A percentile compares a stretch with the other conserved stretches of the same genome.
phyloP scores from a whole-genome alignment of 306 rosid species.

The Acacia acuminata region DNA sequence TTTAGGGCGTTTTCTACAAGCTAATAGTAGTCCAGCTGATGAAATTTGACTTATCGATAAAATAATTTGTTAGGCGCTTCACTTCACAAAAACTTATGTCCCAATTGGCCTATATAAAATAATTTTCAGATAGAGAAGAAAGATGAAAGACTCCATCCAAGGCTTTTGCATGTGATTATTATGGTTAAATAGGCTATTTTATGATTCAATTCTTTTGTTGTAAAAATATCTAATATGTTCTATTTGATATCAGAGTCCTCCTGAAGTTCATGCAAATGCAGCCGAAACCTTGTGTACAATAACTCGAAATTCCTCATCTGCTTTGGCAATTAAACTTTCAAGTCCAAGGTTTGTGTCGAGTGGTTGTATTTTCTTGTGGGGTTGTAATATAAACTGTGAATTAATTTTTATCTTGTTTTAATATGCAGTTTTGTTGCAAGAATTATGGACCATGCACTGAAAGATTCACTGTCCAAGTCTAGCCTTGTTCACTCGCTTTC shows the following conservation, averaged over 20 bases:
- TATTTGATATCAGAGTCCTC: conserved; percentile 62
- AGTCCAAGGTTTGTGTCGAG: conserved; percentile 79
- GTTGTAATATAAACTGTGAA: not conserved
- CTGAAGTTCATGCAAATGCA: conserved; percentile 95
- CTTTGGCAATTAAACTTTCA: conserved; percentile 84
- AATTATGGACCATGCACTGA: conserved; percentile 80
- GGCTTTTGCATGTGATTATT: conserved; percentile 1
- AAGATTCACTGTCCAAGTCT: conserved; percentile 79
- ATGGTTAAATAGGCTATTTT: conserved; percentile 19
- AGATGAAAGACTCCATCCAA: not conserved
- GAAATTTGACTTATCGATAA: conserved; percentile 17
- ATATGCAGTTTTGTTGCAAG: conserved; percentile 83
- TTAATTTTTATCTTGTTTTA: conserved; percentile 15
- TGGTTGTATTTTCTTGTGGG: not conserved
- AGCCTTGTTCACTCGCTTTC: conserved; percentile 86
- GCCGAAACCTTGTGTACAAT: conserved; percentile 93
- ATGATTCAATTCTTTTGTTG: conserved; percentile 4
- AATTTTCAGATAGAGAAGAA: not conserved
- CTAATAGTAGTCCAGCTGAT: not conserved
- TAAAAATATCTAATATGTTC: conserved; percentile 17
- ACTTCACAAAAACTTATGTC: not conserved
- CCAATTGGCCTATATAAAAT: not conserved
- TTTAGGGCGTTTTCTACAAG: not conserved
- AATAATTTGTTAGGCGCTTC: not conserved
- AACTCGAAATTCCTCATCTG: conserved; percentile 79